These are phyloP conservation scores for Saccharata proteae DNA, from an alignment of 2,329 filamentous ascomycete genomes.

Conservation along the genomic window DNA sequence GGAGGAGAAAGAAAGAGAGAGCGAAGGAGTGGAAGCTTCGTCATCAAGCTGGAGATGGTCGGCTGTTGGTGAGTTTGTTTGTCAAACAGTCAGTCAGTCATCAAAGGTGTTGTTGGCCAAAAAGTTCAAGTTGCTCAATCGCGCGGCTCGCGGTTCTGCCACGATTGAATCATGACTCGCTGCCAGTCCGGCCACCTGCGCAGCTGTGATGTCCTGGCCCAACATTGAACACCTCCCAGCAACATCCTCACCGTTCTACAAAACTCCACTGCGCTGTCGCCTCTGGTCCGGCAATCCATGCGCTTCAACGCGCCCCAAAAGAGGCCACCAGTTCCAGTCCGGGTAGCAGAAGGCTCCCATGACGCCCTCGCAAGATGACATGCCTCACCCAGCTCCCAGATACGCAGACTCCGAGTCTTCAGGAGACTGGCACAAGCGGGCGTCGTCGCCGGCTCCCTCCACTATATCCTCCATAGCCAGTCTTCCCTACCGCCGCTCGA, in stretches of 20 bases:
- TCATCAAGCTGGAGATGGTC: too few species aligned
- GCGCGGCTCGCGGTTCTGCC: too few species aligned
- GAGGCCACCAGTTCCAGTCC: slow-evolving; percentile 4
- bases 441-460: slow-evolving; percentile 44
- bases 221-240: too few species aligned
- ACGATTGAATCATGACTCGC: too few species aligned
- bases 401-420: slow-evolving; percentile 55
- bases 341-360: slow-evolving; percentile 17
- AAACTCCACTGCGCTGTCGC: too few species aligned
- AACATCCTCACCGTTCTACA: too few species aligned
- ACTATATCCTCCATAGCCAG: slow-evolving; percentile 37
- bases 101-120: too few species aligned
- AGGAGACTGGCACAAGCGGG: slow-evolving; percentile 47
- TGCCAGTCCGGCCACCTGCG: too few species aligned
- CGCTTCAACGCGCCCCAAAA: slow-evolving; percentile 5
- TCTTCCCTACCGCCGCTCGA: slow-evolving; percentile 42
- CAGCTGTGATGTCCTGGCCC: too few species aligned
- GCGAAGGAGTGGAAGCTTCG: slow-evolving; percentile 1
- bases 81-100: too few species aligned
- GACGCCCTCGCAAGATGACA: slow-evolving; percentile 28
- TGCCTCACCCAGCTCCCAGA: slow-evolving; percentile 18
- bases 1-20: slow-evolving; percentile 1
- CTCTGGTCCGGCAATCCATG: slow-evolving; percentile 7
- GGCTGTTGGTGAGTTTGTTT: too few species aligned
- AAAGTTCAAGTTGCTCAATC: too few species aligned